phyloP scores from a whole-genome alignment of 192 early-diverging fungal genomes.

The Backusella luteola region DNA sequence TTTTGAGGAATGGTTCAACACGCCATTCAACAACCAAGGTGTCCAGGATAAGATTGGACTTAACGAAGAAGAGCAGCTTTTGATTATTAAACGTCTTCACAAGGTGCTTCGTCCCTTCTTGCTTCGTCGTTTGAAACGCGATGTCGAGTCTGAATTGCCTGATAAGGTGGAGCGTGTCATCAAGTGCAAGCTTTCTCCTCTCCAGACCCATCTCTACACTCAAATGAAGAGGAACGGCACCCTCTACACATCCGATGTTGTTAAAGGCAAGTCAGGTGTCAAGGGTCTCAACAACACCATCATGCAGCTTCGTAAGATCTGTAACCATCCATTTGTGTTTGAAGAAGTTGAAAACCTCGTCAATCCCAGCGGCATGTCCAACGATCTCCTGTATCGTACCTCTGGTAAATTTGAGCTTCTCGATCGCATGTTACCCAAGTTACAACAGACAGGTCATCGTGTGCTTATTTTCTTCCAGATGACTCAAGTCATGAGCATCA shows the following conservation, averaged over 20 bases:
- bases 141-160: constrained; percentile 96
- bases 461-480: constrained; percentile 83
- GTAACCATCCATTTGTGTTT: constrained; percentile 98
- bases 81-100: constrained; percentile 95
- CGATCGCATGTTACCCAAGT: constrained; percentile 93
- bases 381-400: constrained; percentile 77
- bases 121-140: constrained; percentile 93
- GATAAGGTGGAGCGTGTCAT: constrained; percentile 96
- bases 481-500: constrained; percentile 93
- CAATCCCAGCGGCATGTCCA: constrained; percentile 68
- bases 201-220: constrained; percentile 82
- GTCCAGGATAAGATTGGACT: constrained; percentile 88
- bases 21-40: constrained; percentile 80
- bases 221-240: constrained; percentile 82
- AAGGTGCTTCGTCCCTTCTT: constrained; percentile 97
- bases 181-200: constrained; percentile 85
- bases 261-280: constrained; percentile 38
- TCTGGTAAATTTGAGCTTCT: constrained; percentile 97
- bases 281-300: constrained; percentile 93
- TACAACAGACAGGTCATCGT: constrained; percentile 77
- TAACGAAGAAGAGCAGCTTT: constrained; percentile 97
- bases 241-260: constrained; percentile 45
- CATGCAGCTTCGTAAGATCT: constrained; percentile 98
- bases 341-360: constrained; percentile 85
- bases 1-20: constrained; percentile 99